Percentiles rank a stretch among this genome's conserved stretches.
Evolutionary conservation across 2,329 filamentous ascomycete species (phyloP).

Genomic region (Colletotrichum sp.): DNA sequence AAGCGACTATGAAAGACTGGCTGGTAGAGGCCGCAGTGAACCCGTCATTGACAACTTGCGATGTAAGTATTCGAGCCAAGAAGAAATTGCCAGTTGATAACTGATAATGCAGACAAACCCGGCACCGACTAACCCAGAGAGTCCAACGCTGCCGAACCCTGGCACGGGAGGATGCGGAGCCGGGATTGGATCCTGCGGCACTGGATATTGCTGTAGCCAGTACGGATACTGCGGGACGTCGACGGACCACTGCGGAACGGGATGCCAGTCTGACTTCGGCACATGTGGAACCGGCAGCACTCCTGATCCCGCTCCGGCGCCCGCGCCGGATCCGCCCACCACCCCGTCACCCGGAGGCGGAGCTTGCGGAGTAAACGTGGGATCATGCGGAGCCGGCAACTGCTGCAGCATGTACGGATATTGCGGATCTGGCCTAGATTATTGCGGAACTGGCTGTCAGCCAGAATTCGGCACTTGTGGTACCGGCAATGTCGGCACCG

Average conservation of each 20-base stretch:
- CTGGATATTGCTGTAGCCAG: constrained; percentile 21
- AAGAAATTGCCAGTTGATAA: background rate
- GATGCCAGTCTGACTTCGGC: constrained; percentile 21
- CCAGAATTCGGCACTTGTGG: constrained; percentile 18
- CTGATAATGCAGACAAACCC: background rate
- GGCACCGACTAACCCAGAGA: background rate
- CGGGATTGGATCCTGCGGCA: background rate
- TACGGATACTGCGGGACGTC: constrained; percentile 22
- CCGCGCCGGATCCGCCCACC: background rate
- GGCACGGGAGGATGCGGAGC: constrained; percentile 7
- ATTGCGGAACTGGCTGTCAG: constrained; percentile 22
- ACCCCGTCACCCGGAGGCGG: background rate
- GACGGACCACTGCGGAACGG: constrained; percentile 18
- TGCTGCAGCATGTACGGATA: constrained; percentile 24
- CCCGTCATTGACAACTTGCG: background rate
- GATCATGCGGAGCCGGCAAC: background rate
- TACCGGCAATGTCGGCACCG: background rate
- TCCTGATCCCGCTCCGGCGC: background rate
- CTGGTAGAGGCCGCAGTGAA: background rate
- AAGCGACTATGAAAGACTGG: constrained; percentile 15
- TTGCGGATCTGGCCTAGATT: constrained; percentile 16
- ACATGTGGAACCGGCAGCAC: constrained; percentile 2
- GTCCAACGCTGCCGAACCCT: background rate
- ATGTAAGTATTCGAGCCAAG: background rate
- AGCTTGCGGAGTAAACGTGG: constrained; percentile 1